Percentiles rank a stretch among this genome's conserved stretches.
Evolutionary conservation across 371 early-diverging fungal genomes (phyloP).

Genomic region (Mucor mucedo): DNA sequence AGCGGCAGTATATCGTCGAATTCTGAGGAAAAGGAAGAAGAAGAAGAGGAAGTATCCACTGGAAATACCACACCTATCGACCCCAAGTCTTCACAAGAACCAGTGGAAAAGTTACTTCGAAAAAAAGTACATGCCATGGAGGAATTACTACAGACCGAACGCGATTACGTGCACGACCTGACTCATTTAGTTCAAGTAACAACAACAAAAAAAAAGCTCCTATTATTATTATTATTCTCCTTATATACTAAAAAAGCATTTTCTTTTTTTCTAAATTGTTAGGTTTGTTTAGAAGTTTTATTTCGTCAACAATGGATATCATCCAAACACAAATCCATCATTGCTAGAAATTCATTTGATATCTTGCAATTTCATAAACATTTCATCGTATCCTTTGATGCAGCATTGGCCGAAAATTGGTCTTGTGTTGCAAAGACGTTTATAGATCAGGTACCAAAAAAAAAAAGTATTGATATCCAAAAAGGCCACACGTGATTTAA

Average conservation of each 20-base stretch:
- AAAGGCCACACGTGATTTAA: not conserved
- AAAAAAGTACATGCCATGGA: constrained; percentile 45
- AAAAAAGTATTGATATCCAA: not conserved
- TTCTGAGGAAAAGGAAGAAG: not conserved
- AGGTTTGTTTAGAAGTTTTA: constrained; percentile 43
- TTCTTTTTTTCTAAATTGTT: not conserved
- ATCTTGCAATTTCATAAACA: constrained; percentile 42
- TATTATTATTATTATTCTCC: not conserved
- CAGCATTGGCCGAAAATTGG: not conserved
- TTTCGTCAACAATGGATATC: constrained; percentile 43
- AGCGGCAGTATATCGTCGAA: constrained; percentile 28
- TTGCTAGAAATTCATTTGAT: constrained; percentile 44
- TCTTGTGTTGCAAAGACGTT: constrained; percentile 41
- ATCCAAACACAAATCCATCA: constrained; percentile 33
- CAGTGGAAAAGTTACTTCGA: constrained; percentile 16
- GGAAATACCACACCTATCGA: constrained; percentile 24
- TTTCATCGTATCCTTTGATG: constrained; percentile 21
- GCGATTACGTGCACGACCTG: constrained; percentile 49
- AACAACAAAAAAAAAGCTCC: not conserved
- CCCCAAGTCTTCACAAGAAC: constrained; percentile 1
- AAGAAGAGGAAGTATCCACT: constrained; percentile 14
- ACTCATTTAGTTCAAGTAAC: constrained; percentile 45
- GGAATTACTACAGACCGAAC: constrained; percentile 52
- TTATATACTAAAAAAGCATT: not conserved
- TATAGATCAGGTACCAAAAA: constrained; percentile 41